These are phyloP conservation scores for Penicillium nucicola DNA, from an alignment of 495 filamentous ascomycete genomes.

Conservation along the genomic window DNA sequence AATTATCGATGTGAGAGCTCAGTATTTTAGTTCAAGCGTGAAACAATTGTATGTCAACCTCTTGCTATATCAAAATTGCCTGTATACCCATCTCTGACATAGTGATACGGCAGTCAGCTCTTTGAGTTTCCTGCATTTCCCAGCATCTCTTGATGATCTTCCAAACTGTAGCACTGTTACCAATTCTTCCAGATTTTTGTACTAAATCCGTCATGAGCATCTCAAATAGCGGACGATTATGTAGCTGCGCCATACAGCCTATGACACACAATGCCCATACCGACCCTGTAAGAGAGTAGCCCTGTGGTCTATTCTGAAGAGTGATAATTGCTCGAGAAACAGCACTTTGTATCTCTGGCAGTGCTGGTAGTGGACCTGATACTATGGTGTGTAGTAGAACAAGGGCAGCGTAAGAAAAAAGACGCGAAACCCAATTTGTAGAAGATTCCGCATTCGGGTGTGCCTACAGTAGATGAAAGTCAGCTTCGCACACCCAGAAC, in stretches of 20 bases:
- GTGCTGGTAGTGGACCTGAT: conserved; percentile 1
- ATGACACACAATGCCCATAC: conserved; percentile 6
- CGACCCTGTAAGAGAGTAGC: conserved; percentile 2
- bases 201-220: conserved; percentile 2
- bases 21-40: too few relatives aligned
- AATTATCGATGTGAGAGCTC: too few relatives aligned
- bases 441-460: not conserved
- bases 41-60: too few relatives aligned
- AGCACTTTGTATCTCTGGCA: conserved; percentile 1
- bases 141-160: conserved; percentile 7
- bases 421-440: conserved; percentile 4
- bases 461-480: not conserved
- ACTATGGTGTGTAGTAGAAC: conserved; percentile 2
- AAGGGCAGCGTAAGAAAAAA: not conserved
- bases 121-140: conserved; percentile 1
- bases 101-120: conserved; percentile 1
- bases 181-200: not conserved
- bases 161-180: conserved; percentile 3
- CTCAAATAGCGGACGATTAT: not conserved
- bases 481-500: not conserved
- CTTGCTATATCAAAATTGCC: not conserved
- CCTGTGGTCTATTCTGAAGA: conserved; percentile 2
- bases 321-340: conserved; percentile 1
- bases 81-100: conserved; percentile 2
- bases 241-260: conserved; percentile 3